Evolutionary conservation across 75 land plant genomes (phyloP), one percentile per base, ranked within the genome.

Genomic region (Pinus taeda): DNA sequence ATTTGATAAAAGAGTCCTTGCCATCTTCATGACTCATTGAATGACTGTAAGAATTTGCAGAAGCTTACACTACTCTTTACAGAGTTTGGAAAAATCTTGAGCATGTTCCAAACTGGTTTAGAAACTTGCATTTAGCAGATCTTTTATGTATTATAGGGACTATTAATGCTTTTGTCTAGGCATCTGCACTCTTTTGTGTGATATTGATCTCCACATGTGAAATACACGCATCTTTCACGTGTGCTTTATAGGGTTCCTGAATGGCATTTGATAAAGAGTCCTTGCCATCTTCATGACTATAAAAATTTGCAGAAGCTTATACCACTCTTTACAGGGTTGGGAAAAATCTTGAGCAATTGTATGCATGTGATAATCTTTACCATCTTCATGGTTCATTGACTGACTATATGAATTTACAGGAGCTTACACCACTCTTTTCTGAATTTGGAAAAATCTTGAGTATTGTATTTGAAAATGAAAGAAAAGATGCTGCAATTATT

Each of bases 391-490:
- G 55, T 49, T 9, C 55, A 49, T 49, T 49, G 55, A 49, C 9
- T 49, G 55, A 49, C 55, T 49, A 49, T 72, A n/a, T 55, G 22
- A 53, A 73, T 73, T 73, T 75, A 4, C 77, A 80, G 81, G 81
- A 80, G 30, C 36, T 80, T n/a, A 33, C 66, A 66, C 57, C 79
- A 4, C 21, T 76, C 15, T 75, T 80, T 61, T 45, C 56, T 24
- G 75, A 80, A 69, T 75, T 76, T 80, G 81, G 79, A 11, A 66
- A 59, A 76, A 36, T 80, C 15, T 61, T 79, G 6, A 76, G 79
- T 56, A 74, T 80, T 56, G 55, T 74, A 42, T 80, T 80, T 80
- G 81, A 80, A 70, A 80, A 80, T 80, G 81, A 80, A 29, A 80
- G 59, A 67, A 74, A 75, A 58, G 81, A 80, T 57, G 57, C 80